These are phyloP conservation scores for Colletotrichum eremochloae DNA, from an alignment of 2,329 filamentous ascomycete species.

Conservation along the genomic window DNA sequence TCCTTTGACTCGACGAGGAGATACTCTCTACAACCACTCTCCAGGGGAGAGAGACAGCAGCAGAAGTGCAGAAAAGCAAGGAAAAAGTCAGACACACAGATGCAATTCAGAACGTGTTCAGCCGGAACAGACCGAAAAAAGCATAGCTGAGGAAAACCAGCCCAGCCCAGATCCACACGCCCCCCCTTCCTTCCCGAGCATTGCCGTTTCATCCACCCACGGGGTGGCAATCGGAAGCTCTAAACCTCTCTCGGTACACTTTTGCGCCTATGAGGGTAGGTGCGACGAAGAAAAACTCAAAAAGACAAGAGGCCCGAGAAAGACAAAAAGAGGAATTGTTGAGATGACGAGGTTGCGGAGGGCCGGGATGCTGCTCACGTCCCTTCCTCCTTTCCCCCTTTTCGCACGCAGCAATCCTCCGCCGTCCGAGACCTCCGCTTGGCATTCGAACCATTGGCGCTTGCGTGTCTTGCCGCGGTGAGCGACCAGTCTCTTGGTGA, in stretches of 20 bases:
- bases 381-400: neutral
- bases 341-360: constrained; percentile 17
- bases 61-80: neutral
- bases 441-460: constrained; percentile 33
- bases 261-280: neutral
- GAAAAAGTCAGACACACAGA: neutral
- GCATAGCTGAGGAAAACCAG: neutral
- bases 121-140: neutral
- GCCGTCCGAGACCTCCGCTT: constrained; percentile 10
- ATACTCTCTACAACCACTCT: neutral
- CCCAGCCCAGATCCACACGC: neutral
- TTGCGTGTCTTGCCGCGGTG: constrained; percentile 10
- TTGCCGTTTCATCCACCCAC: neutral
- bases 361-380: constrained; percentile 2
- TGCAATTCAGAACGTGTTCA: neutral
- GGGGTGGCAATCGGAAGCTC: neutral
- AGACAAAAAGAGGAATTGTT: neutral
- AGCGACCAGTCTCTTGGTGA: neutral
- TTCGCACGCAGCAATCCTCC: neutral
- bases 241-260: neutral
- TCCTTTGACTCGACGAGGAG: constrained; percentile 18
- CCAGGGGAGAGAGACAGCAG: neutral
- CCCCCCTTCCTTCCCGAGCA: neutral
- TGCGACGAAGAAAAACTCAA: neutral
- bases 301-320: neutral